Conservation (phyloP, 352 stramenopile species). For the Pythium volutum region DNA sequence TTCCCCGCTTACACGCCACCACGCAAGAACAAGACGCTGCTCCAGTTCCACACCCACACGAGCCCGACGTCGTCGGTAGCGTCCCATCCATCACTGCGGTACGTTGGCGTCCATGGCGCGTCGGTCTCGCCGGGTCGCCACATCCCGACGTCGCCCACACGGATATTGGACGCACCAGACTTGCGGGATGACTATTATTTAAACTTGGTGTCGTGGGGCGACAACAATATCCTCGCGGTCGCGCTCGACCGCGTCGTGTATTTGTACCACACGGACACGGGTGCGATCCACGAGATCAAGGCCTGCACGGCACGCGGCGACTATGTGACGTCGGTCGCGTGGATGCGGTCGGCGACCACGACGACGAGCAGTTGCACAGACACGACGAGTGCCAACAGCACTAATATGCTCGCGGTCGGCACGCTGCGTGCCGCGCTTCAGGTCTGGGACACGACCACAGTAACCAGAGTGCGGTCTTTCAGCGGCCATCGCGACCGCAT, state of each 20-base stretch:
- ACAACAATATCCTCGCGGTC: constrained; percentile 93
- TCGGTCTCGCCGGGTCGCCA: constrained; percentile 16
- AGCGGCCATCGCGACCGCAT: constrained; percentile 89
- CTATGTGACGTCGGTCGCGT: constrained; percentile 95
- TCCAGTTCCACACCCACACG: constrained; percentile 26
- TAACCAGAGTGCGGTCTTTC: constrained; percentile 87
- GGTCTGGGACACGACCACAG: constrained; percentile 91
- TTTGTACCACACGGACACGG: constrained; percentile 92
- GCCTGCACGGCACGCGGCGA: constrained; percentile 57
- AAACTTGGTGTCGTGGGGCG: constrained; percentile 95
- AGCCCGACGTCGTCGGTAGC: constrained; percentile 7
- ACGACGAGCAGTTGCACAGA: background rate
- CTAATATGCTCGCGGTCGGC: constrained; percentile 92
- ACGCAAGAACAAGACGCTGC: constrained; percentile 19
- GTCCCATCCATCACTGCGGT: constrained; percentile 23
- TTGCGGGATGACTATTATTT: constrained; percentile 98
- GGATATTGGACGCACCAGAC: constrained; percentile 95
- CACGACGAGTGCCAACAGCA: constrained; percentile 35
- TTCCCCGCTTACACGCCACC: constrained; percentile 7
- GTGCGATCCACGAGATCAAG: constrained; percentile 89
- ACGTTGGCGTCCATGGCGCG: constrained; percentile 4
- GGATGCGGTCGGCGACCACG: constrained; percentile 62
- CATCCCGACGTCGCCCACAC: constrained; percentile 39
- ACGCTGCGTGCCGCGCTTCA: constrained; percentile 90
- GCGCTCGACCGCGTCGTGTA: constrained; percentile 93